phyloP scores from a whole-genome alignment of 129 eudicot species.

The Flaveria ramosissima region DNA sequence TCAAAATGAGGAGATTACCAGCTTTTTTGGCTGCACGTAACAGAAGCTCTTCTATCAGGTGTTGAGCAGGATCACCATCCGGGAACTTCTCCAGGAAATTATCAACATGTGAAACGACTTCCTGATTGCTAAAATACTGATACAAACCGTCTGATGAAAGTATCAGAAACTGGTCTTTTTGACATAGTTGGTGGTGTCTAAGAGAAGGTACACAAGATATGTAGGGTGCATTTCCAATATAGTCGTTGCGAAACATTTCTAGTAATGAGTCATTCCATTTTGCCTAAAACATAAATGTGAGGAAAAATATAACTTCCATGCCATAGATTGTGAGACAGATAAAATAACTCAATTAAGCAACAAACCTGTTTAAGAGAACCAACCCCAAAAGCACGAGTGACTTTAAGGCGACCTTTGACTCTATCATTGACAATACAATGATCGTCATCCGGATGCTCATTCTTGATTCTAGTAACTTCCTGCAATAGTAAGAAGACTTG shows the following conservation, averaged over 20 bases:
- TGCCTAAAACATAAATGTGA: constrained; percentile 49
- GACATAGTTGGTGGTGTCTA: constrained; percentile 76
- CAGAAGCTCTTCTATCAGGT: constrained; percentile 96
- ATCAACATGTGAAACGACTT: constrained; percentile 87
- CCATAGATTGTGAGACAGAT: background rate
- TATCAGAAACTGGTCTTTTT: constrained; percentile 82
- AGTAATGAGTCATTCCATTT: constrained; percentile 82
- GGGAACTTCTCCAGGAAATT: constrained; percentile 88
- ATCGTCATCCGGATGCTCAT: constrained; percentile 93
- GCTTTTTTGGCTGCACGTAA: constrained; percentile 99
- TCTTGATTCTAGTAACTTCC: constrained; percentile 94
- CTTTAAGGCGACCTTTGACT: constrained; percentile 98
- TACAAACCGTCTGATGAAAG: constrained; percentile 97
- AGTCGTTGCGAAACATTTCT: constrained; percentile 96
- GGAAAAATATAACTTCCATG: background rate
- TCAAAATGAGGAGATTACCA: constrained; percentile 42
- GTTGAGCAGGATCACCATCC: constrained; percentile 99
- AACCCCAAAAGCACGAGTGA: constrained; percentile 99
- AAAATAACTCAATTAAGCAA: background rate
- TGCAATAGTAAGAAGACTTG: constrained; percentile 37
- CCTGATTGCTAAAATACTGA: constrained; percentile 91
- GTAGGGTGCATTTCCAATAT: constrained; percentile 88
- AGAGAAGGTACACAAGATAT: constrained; percentile 87
- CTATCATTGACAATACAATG: constrained; percentile 93
- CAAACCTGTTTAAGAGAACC: constrained; percentile 96